A percentile compares a stretch with the other conserved stretches of the same genome.
These are phyloP conservation scores for Euphorbia corollata DNA, from an alignment of 441 rosid species.

Conservation along the genomic window DNA sequence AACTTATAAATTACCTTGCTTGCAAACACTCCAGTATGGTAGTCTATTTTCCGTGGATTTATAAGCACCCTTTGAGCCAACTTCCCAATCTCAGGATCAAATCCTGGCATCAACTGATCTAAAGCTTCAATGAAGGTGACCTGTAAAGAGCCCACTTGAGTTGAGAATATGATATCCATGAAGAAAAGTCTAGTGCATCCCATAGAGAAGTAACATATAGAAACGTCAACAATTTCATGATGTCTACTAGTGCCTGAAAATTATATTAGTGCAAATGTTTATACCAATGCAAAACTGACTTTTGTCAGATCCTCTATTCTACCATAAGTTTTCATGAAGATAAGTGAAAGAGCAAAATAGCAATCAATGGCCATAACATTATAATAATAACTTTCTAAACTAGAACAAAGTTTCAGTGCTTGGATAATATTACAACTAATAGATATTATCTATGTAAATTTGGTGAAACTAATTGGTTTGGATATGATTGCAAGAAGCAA, in stretches of 20 bases:
- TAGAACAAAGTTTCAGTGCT: background rate
- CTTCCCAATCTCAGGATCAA: conserved; percentile 97
- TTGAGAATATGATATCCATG: conserved; percentile 14
- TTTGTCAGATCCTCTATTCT: background rate
- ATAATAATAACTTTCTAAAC: background rate
- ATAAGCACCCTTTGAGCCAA: conserved; percentile 90
- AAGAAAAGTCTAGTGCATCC: conserved; percentile 2
- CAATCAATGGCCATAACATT: background rate
- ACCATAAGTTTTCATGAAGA: background rate
- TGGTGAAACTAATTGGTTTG: background rate
- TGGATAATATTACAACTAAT: background rate
- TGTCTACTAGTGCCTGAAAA: background rate
- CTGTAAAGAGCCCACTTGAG: conserved; percentile 32
- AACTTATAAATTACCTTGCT: conserved; percentile 48
- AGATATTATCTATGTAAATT: background rate
- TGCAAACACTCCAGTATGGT: conserved; percentile 89
- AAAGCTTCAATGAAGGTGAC: conserved; percentile 92
- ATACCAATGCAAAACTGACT: background rate
- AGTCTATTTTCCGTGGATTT: conserved; percentile 89
- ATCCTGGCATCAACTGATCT: conserved; percentile 99
- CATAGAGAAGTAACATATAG: background rate
- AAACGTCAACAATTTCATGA: background rate
- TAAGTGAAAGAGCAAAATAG: background rate
- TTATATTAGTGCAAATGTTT: background rate
- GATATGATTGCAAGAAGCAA: background rate